Evolutionary conservation across 371 early-diverging fungal species (phyloP).

Genomic region (Rhizopus arrhizus): DNA sequence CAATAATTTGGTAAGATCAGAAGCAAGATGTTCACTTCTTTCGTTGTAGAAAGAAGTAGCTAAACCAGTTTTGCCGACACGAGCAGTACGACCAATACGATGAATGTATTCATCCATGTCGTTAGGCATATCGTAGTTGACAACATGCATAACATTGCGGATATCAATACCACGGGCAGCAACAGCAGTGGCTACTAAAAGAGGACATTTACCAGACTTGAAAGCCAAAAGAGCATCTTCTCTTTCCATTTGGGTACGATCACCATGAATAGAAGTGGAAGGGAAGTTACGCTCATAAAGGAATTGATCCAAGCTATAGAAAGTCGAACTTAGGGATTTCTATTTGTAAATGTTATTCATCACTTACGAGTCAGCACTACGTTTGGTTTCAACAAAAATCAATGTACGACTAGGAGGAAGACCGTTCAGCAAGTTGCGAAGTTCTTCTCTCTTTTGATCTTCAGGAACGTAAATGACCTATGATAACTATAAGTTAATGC

Average conservation of each 20-base stretch:
- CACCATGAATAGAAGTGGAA: conserved; percentile 75
- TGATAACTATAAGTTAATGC: conserved; percentile 56
- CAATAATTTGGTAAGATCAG: conserved; percentile 74
- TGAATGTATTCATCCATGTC: conserved; percentile 86
- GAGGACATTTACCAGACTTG: conserved; percentile 72
- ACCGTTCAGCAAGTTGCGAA: conserved; percentile 19
- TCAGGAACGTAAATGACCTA: conserved; percentile 81
- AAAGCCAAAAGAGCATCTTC: conserved; percentile 80
- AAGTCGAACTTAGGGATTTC: background rate
- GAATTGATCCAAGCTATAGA: conserved; percentile 66
- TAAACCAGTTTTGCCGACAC: conserved; percentile 72
- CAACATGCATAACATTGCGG: conserved; percentile 78
- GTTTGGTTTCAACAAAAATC: conserved; percentile 87
- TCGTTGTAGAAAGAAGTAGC: conserved; percentile 78
- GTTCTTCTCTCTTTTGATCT: conserved; percentile 51
- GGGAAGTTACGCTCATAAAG: conserved; percentile 71
- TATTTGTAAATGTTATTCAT: conserved; percentile 63
- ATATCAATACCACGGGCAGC: conserved; percentile 93
- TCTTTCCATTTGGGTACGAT: conserved; percentile 77
- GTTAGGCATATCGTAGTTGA: conserved; percentile 83
- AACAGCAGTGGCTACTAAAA: conserved; percentile 91
- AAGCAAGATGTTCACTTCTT: conserved; percentile 49
- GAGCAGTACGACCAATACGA: conserved; percentile 81
- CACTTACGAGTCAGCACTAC: conserved; percentile 77
- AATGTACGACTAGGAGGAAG: conserved; percentile 65